A percentile compares a stretch with the other conserved stretches of the same genome.
Conservation (phyloP, 2,329 filamentous ascomycete genomes). For the Diaporthe destruens region DNA sequence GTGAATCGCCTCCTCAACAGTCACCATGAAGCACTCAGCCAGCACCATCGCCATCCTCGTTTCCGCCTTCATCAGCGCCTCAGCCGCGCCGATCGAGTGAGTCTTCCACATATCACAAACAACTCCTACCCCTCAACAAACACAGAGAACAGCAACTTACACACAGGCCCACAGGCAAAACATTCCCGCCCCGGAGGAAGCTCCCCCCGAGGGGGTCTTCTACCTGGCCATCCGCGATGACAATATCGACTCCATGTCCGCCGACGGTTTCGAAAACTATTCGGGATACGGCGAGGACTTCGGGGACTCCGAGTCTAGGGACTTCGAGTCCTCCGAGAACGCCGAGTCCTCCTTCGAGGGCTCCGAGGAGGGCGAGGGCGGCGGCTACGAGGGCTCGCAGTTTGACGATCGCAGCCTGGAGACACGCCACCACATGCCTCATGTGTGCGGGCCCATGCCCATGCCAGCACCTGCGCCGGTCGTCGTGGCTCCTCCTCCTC, state of each 20-base stretch:
- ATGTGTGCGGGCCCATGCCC: no score
- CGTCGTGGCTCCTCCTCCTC: no score
- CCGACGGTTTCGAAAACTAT: background rate
- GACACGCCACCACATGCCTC: no score
- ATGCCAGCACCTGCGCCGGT: no score
- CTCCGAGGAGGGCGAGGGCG: background rate
- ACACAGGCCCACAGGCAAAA: background rate
- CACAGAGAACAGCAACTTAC: background rate
- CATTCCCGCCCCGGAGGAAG: background rate
- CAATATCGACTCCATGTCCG: background rate
- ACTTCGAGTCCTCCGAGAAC: background rate
- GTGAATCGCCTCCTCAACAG: background rate
- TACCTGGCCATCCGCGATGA: background rate
- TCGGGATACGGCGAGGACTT: background rate
- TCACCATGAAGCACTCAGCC: background rate
- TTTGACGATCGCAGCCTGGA: background rate
- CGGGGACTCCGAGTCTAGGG: no score
- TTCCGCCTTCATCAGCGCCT: background rate
- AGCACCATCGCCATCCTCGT: constrained; percentile 1
- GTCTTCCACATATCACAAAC: background rate
- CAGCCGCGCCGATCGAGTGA: constrained; percentile 4
- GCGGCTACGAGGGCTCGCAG: background rate
- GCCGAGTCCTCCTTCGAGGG: background rate
- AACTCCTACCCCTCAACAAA: background rate
- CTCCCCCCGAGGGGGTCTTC: background rate